Percentiles rank a stretch among this genome's conserved stretches.
Conservation (phyloP, 257 asterid genomes). For the Solanum etuberosum region DNA sequence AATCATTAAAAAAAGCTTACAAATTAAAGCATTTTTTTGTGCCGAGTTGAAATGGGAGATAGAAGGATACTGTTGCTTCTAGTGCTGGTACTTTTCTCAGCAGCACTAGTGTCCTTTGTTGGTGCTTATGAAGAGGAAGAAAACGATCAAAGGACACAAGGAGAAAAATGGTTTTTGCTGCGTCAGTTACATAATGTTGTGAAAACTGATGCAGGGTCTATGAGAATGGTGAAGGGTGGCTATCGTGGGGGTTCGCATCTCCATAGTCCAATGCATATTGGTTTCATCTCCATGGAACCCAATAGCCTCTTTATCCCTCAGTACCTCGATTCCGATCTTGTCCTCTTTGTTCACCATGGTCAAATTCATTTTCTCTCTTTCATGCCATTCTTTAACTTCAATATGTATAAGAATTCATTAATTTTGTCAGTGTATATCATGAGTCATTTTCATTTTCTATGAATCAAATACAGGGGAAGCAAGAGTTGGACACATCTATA, state of each 20-base stretch:
- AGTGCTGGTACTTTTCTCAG: conserved; percentile 14
- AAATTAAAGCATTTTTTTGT: background rate
- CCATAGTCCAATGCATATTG: conserved; percentile 44
- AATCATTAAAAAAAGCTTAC: background rate
- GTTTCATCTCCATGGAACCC: conserved; percentile 86
- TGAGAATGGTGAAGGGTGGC: conserved; percentile 47
- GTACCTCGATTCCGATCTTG: conserved; percentile 67
- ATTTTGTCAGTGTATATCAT: background rate
- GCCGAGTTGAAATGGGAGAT: background rate
- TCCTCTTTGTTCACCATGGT: conserved; percentile 70
- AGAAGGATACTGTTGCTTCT: background rate
- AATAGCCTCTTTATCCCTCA: conserved; percentile 70
- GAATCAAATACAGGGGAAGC: conserved; percentile 51
- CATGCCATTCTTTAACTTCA: background rate
- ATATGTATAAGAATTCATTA: background rate
- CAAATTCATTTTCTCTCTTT: background rate
- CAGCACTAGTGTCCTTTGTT: conserved; percentile 12
- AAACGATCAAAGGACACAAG: conserved; percentile 10
- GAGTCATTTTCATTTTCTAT: background rate
- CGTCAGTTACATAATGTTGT: conserved; percentile 41
- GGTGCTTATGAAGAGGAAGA: conserved; percentile 1
- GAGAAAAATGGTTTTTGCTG: conserved; percentile 35
- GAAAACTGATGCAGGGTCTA: conserved; percentile 54
- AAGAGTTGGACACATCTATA: conserved; percentile 63
- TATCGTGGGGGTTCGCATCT: background rate